A percentile compares a stretch with the other conserved stretches of the same genome.
Conservation (phyloP, 805 yeast species). For the Pichia exigua region DNA sequence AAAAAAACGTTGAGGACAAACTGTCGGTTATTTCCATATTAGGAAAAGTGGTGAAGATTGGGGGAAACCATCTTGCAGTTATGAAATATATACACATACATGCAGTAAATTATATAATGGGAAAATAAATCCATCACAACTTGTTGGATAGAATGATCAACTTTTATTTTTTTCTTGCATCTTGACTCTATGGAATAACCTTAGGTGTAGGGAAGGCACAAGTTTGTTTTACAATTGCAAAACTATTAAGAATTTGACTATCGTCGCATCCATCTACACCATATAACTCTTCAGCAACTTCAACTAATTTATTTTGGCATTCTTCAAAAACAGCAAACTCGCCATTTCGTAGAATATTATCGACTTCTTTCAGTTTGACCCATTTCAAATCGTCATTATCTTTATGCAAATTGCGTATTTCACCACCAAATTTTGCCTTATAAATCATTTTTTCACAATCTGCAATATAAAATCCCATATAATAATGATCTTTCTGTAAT, state of each 20-base stretch:
- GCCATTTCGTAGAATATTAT: constrained; percentile 6
- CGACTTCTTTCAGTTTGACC: constrained; percentile 12
- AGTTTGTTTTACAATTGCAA: neutral
- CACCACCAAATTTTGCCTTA: constrained; percentile 73
- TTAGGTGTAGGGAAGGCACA: constrained; percentile 1
- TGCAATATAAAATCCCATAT: constrained; percentile 72
- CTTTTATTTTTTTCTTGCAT: no score
- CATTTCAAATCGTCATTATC: constrained; percentile 6
- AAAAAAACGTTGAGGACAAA: no score
- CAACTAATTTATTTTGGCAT: constrained; percentile 1
- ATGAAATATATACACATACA: no score
- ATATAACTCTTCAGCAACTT: constrained; percentile 32
- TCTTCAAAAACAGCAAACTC: constrained; percentile 6
- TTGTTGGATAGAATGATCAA: no score
- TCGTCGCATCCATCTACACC: constrained; percentile 29
- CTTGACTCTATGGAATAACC: neutral
- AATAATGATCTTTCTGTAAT: constrained; percentile 49
- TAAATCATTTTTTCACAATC: constrained; percentile 80
- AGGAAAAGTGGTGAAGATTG: no score
- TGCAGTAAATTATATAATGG: no score
- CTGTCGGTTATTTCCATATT: no score
- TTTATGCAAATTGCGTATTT: constrained; percentile 44
- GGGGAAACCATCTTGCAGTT: no score
- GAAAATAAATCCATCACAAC: no score
- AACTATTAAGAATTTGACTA: neutral